Evolutionary conservation across 2,329 filamentous ascomycete genomes (phyloP), one percentile per base, ranked within the genome.

Genomic region (Calonectria hawksworthii): DNA sequence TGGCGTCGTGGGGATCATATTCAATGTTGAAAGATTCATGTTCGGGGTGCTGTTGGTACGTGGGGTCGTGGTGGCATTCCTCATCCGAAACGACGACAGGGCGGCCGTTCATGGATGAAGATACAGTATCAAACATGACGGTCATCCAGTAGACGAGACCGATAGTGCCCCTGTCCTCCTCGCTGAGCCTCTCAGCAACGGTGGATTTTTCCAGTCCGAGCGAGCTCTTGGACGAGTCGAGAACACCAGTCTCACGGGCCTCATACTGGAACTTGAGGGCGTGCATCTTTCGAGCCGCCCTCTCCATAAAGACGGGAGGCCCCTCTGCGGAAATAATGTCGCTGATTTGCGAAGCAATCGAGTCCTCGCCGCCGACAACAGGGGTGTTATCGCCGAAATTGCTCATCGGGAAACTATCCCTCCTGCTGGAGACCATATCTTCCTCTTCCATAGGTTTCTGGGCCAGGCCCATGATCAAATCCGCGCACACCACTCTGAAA

Each of bases 81-180:
- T 87, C 85, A 38, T 87, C 86, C 0, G 83, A 81, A 8, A 87
- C 82, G 1, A 85, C 84, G 3, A 86, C 81, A 1, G 82, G 80
- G 23, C 82, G 75, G 36, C 82, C 76, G 69, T 89, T 86, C 85
- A 92, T 90, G 2, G 89, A 89, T 0, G 90, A 87, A 1, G 89
- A 90, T 21, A 92, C 82, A 0, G 90, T 92, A 79, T 92, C 90
- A 52, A 91, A 90, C 90, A 92, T 92, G 63, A 91, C 85, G 0
- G 88, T 89, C 54, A 92, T 84, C 91, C 90, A 92, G 79, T 90
- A 92, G 18, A 92, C 80, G 14, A 92, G 82, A n/a, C 89, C 86
- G 34, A 92, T 85, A 0, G 91, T 92, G 28, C 86, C 82, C 23
- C 80, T 82, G 26, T 86, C 83, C 70, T 74, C 85, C 80, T 52